Conservation (phyloP, 768 basidiomycete species). For the Piloderma croceum region DNA sequence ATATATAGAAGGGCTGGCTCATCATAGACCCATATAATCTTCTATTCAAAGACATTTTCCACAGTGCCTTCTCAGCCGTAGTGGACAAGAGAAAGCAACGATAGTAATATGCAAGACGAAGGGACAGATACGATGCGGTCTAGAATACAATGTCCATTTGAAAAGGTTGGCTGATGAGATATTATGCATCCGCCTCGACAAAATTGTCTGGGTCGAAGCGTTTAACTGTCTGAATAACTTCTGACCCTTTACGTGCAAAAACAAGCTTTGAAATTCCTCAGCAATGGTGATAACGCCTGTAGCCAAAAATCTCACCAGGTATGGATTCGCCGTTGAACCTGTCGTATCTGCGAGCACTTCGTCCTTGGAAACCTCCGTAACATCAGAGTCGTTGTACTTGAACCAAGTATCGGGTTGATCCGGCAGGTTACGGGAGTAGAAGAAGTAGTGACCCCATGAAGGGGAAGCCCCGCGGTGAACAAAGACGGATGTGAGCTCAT, state of each 20-base stretch:
- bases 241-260: slow-evolving; percentile 72
- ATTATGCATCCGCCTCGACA: slow-evolving; percentile 25
- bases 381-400: slow-evolving; percentile 93
- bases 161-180: no score
- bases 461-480: slow-evolving; percentile 88
- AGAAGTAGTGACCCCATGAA: slow-evolving; percentile 92
- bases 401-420: slow-evolving; percentile 81
- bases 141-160: no score
- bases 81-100: no score
- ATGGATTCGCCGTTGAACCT: slow-evolving; percentile 86
- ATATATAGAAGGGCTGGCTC: no score
- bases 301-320: slow-evolving; percentile 53
- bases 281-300: not conserved
- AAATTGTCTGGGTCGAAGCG: slow-evolving; percentile 38
- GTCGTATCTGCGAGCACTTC: slow-evolving; percentile 89
- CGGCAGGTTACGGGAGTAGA: slow-evolving; percentile 87
- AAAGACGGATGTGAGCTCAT: slow-evolving; percentile 92
- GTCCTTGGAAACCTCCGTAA: slow-evolving; percentile 66
- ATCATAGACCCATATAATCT: no score
- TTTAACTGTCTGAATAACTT: slow-evolving; percentile 78
- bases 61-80: no score
- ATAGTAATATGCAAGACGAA: no score
- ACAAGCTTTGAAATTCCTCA: slow-evolving; percentile 51
- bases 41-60: no score
- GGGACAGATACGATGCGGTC: no score